Evolutionary conservation across 805 yeast genomes (phyloP), one percentile per base, ranked within the genome.

Genomic region (Yarrowia sp.): DNA sequence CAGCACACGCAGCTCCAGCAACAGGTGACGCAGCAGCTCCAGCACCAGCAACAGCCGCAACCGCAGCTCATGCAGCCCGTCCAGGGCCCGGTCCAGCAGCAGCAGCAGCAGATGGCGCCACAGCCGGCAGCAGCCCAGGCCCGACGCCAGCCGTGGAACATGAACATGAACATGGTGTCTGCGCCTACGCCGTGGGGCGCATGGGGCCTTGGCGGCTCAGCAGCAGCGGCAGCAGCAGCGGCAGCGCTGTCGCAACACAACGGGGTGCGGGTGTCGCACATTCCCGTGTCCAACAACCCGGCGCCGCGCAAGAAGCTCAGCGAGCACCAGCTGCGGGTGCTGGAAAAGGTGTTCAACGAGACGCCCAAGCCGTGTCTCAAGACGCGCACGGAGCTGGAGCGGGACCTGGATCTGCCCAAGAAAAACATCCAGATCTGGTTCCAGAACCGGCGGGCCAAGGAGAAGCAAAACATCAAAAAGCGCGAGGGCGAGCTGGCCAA

Each of bases 371-470:
- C 97, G 1, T 81, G 83, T 51, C 85, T 90, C 1, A 86, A 86
- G 38, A 82, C 83, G 54, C 78, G 97, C 41, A 89, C 87, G 72
- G 83, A 81, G 21, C 83, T 92, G 35, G 84, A 95, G 52, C 83
- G 80, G 3, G 81, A 82, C 66, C 89, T 96, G 0, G 88, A 87
- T 3, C 85, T 92, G 85, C 85, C 90, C 30, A 93, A 88, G 70
- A 83, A 93, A 69, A 91, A 92, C 16, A 96, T 92, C 5, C 81
- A 97, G 64, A 91, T 92, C 61, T 92, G 98, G 98, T 92, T 92
- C 73, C 97, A 92, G 74, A 92, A 92, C 73, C 79, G 96, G 67
- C 78, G 98, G 67, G 77, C 77, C 17, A 74, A 74, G 66, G 73
- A 72, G 8, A 61, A 68, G 70, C 89, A 68, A 35, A 89, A 74